These are phyloP conservation scores for Tolypocladium tundrense DNA, from an alignment of 2,329 filamentous ascomycete species.

Conservation along the genomic window DNA sequence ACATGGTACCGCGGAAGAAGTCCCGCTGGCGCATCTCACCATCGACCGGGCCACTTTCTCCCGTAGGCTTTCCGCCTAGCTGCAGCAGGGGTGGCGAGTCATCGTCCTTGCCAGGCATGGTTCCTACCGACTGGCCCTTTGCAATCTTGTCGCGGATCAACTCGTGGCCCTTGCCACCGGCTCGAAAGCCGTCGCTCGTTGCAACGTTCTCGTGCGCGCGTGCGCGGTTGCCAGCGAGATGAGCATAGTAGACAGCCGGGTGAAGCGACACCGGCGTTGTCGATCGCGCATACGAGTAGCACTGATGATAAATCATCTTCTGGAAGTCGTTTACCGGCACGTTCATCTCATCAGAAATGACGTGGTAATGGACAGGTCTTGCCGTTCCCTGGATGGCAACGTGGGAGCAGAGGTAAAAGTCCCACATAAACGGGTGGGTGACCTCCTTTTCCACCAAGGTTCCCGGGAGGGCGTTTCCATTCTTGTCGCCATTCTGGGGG, in stretches of 20 bases:
- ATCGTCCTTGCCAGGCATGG: conserved; percentile 12
- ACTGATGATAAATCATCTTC: conserved; percentile 87
- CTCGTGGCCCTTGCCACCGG: conserved; percentile 33
- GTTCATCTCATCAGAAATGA: conserved; percentile 71
- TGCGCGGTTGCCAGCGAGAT: conserved; percentile 74
- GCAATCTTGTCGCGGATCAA: conserved; percentile 26
- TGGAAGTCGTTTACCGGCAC: conserved; percentile 62
- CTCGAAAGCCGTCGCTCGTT: conserved; percentile 32
- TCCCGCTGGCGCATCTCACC: conserved; percentile 22
- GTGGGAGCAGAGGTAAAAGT: conserved; percentile 61
- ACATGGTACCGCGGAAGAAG: conserved; percentile 31
- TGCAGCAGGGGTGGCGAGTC: conserved; percentile 17
- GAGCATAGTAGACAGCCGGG: conserved; percentile 92
- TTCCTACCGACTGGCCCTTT: conserved; percentile 22
- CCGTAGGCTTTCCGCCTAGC: conserved; percentile 16
- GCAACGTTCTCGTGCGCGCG: conserved; percentile 56
- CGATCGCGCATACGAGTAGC: conserved; percentile 84
- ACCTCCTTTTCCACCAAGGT: conserved; percentile 81
- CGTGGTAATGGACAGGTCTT: conserved; percentile 83
- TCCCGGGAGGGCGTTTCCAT: conserved; percentile 75
- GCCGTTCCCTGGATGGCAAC: conserved; percentile 87
- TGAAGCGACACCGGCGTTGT: conserved; percentile 85
- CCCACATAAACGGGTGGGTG: conserved; percentile 84
- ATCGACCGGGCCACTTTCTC: conserved; percentile 9
- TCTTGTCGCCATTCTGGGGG: conserved; percentile 60